A percentile compares a stretch with the other conserved stretches of the same genome.
Conservation (phyloP, 352 stramenopile genomes). For the Globisporangium spinosum region DNA sequence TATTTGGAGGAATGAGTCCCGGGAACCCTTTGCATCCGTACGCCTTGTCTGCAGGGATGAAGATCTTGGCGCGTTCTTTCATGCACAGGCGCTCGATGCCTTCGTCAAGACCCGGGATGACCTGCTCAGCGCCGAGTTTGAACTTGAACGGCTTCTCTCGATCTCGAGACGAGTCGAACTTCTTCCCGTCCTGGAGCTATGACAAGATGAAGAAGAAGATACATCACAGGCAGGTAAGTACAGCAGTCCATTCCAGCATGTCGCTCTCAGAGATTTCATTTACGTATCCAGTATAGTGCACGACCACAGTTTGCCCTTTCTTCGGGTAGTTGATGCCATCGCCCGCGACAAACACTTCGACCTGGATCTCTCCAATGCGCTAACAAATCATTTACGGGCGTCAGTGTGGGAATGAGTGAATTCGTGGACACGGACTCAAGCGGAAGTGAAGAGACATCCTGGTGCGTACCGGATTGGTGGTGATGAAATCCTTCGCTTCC, state of each 20-base stretch:
- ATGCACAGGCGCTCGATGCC: conserved; percentile 79
- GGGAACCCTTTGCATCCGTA: conserved; percentile 86
- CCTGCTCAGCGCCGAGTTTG: conserved; percentile 84
- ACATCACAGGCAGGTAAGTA: background rate
- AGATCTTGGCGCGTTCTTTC: conserved; percentile 84
- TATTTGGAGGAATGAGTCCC: conserved; percentile 89
- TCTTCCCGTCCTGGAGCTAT: conserved; percentile 67
- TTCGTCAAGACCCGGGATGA: conserved; percentile 86
- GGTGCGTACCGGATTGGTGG: conserved; percentile 39
- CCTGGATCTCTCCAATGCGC: conserved; percentile 70
- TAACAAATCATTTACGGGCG: conserved; percentile 5
- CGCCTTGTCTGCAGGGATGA: conserved; percentile 81
- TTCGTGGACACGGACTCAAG: background rate
- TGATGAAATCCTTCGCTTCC: conserved; percentile 58
- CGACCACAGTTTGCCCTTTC: conserved; percentile 80
- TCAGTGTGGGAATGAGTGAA: background rate
- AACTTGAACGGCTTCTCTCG: conserved; percentile 89
- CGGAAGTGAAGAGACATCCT: background rate
- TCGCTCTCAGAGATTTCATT: conserved; percentile 6
- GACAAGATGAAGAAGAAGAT: background rate
- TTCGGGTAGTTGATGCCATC: conserved; percentile 89
- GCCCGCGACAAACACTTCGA: conserved; percentile 88
- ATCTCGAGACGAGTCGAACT: conserved; percentile 73
- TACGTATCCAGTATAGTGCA: conserved; percentile 89
- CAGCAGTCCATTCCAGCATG: background rate